Conservation (phyloP, 352 stramenopile genomes). For the Globisporangium apiculatum region DNA sequence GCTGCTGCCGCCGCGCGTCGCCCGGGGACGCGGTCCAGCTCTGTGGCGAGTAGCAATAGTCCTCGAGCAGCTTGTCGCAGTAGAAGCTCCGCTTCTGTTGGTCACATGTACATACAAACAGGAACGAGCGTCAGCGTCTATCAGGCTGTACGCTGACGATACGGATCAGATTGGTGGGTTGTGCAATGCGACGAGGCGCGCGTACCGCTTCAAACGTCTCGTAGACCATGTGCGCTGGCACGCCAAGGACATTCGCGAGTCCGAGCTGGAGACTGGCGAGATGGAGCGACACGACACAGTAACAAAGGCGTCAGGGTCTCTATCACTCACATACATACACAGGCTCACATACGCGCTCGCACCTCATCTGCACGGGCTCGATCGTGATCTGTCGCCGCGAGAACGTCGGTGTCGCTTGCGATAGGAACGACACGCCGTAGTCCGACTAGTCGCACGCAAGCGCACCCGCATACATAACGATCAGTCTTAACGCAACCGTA, state of each 20-base stretch:
- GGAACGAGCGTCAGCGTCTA: background rate
- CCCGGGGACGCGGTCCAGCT: conserved; percentile 79
- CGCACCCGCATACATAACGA: too few relatives aligned
- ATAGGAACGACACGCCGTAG: conserved; percentile 71
- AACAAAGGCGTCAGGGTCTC: background rate
- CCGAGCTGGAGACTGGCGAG: conserved; percentile 59
- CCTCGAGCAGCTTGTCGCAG: conserved; percentile 74
- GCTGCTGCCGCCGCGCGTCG: conserved; percentile 53
- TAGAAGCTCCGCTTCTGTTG: conserved; percentile 69
- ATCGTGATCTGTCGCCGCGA: conserved; percentile 57
- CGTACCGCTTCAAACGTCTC: conserved; percentile 72
- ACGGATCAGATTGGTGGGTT: too few relatives aligned
- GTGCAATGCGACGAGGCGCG: too few relatives aligned
- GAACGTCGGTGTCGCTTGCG: conserved; percentile 43
- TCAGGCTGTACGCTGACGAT: too few relatives aligned
- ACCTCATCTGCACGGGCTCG: conserved; percentile 79
- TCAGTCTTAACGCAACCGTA: too few relatives aligned
- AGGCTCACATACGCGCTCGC: background rate
- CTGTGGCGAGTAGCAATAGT: conserved; percentile 78
- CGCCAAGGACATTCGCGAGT: conserved; percentile 55
- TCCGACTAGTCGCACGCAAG: conserved; percentile 50
- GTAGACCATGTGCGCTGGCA: conserved; percentile 64
- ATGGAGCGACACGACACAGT: background rate
- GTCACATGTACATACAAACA: background rate
- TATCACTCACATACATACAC: background rate